These are phyloP conservation scores for Entrophospora sp. DNA, from an alignment of 192 early-diverging fungal genomes.

Conservation along the genomic window DNA sequence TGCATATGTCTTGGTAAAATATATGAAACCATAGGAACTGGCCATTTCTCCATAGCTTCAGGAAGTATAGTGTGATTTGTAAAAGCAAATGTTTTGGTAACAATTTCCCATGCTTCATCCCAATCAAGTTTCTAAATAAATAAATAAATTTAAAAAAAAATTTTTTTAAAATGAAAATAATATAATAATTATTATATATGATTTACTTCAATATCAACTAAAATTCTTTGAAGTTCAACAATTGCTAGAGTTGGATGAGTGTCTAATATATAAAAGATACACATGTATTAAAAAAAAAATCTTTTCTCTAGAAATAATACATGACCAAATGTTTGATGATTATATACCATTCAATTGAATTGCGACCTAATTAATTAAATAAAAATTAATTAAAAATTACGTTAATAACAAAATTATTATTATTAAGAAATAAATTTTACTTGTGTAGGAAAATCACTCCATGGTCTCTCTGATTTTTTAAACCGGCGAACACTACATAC, in stretches of 20 bases:
- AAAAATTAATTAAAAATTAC: neutral
- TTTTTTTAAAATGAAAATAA: neutral
- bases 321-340: no score
- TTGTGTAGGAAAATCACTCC: constrained; percentile 84
- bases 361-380: constrained; percentile 31
- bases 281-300: neutral
- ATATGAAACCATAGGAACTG: constrained; percentile 87
- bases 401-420: neutral
- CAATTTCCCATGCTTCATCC: constrained; percentile 94
- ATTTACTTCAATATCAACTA: constrained; percentile 77
- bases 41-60: constrained; percentile 97
- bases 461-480: constrained; percentile 75
- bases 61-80: constrained; percentile 99
- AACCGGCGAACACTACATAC: constrained; percentile 71
- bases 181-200: neutral
- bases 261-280: constrained; percentile 37
- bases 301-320: neutral
- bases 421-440: constrained; percentile 36
- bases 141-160: neutral
- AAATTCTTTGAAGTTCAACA: constrained; percentile 85
- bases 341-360: constrained; percentile 85
- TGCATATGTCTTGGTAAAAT: constrained; percentile 95
- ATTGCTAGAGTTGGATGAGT: constrained; percentile 95
- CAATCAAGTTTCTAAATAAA: constrained; percentile 53
- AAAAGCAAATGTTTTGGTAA: constrained; percentile 86